Evolutionary conservation across 2,329 filamentous ascomycete species (phyloP).

Genomic region (Pseudogymnoascus sp.): DNA sequence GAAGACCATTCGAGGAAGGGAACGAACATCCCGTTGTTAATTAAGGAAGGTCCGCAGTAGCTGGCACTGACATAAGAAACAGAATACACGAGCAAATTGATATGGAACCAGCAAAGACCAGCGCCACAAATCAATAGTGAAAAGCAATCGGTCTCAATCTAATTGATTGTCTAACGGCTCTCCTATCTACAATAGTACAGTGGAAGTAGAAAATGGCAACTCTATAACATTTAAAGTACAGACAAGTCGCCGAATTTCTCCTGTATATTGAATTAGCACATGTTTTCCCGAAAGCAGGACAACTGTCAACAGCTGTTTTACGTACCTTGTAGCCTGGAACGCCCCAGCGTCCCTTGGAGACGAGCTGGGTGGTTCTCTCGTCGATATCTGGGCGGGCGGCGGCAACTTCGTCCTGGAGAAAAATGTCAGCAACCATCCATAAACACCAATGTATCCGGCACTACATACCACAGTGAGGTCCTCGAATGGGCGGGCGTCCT

Average conservation of each 20-base stretch:
- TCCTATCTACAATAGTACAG: conserved; percentile 65
- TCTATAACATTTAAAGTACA: conserved; percentile 59
- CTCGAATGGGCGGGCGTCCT: conserved; percentile 90
- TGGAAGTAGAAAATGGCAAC: conserved; percentile 36
- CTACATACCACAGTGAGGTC: conserved; percentile 97
- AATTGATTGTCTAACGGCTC: conserved; percentile 23
- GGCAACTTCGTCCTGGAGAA: conserved; percentile 79
- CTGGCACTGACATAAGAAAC: neutral
- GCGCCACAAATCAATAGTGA: neutral
- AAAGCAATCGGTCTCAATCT: conserved; percentile 1
- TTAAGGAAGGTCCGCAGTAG: neutral
- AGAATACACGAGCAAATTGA: neutral
- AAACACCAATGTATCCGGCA: conserved; percentile 59
- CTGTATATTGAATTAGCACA: conserved; percentile 49
- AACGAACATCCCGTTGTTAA: neutral
- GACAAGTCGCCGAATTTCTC: conserved; percentile 99
- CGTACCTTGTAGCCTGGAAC: conserved; percentile 97
- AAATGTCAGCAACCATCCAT: conserved; percentile 11
- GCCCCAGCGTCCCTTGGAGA: conserved; percentile 96
- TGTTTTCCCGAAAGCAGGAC: neutral
- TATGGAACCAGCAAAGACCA: neutral
- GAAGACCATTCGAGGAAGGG: neutral
- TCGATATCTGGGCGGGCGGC: conserved; percentile 93
- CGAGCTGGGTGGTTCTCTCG: conserved; percentile 88
- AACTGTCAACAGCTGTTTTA: conserved; percentile 15